Evolutionary conservation across 1,284 basidiomycete genomes (phyloP), one percentile per base, ranked within the genome.

Genomic region (Agroathelia rolfsii): DNA sequence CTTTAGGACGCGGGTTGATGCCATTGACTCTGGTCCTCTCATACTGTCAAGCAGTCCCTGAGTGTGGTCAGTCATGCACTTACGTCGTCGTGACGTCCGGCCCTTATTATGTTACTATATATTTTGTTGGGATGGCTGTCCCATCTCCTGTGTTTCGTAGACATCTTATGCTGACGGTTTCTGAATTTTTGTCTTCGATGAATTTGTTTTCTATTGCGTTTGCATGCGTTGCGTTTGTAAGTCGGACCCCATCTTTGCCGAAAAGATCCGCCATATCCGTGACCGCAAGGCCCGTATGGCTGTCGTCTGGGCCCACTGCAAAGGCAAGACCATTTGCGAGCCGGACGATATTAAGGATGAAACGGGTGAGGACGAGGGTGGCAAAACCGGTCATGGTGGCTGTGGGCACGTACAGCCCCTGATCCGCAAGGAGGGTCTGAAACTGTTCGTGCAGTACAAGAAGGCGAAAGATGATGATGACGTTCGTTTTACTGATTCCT

Each of bases 381-480:
- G 67, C 28, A 86, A 84, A 65, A 81, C 76, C 48, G 86, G 88
- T 1, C 95, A 98, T 44, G 93, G 92, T 23, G 95, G 95, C 21
- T 98, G 95, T 59, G 95, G 95, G 30, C 88, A 92, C 47, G 56
- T 73, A 8, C 95, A 99, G 58, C 95, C 95, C 3, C 66, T 76
- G 36, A 78, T 97, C 48, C 68, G 95, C 43, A 96, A 94, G 58
- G 94, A 99, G 55, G 95, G 89, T 5, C 59, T 98, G 41, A 97
- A 97, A 62, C 66, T 98, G 21, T 94, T 92, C 51, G 76, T 90
- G n/a, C 87, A 94, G 45, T 95, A 94, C 69, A 95, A 94, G 61
- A 84, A 86, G 48, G 64, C 77, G 13, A 92, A 90, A 57, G 85
- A 89, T 41, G 92, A 96, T 44, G 92, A 93, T 39, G 93, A 93